Conservation (phyloP, 257 asterid species). For the Fraxinus anomala region DNA sequence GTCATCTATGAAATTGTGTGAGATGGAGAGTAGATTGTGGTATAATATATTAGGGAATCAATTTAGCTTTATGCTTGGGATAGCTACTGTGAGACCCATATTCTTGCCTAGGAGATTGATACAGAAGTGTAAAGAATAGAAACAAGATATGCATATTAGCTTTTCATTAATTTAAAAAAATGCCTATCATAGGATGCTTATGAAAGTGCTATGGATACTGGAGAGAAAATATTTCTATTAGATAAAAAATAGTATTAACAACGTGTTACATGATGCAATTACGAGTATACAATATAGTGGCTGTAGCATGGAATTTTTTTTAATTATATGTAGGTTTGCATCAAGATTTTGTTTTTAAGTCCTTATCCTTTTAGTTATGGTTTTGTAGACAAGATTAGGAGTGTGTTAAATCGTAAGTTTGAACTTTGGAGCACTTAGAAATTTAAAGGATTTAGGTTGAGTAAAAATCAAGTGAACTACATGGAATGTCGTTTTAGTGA, state of each 20-base stretch:
- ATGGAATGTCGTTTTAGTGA: background rate
- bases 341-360: background rate
- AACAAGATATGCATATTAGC: background rate
- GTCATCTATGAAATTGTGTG: background rate
- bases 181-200: background rate
- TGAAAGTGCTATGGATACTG: background rate
- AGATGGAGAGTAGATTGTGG: background rate
- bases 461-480: background rate
- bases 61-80: constrained; percentile 1
- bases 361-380: background rate
- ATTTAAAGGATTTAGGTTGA: background rate
- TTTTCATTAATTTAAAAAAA: background rate
- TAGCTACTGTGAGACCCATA: background rate
- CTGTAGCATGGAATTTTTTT: background rate
- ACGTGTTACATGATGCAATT: background rate
- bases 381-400: background rate
- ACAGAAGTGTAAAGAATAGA: background rate
- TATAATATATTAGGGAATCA: background rate
- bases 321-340: background rate
- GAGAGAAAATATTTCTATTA: background rate
- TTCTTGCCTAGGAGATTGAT: background rate
- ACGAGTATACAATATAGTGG: background rate
- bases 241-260: background rate
- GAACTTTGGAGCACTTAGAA: background rate
- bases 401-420: background rate